Percentiles rank a stretch among this genome's conserved stretches.
Evolutionary conservation across 202 grass and related monocot species (phyloP).

Genomic region (Setaria viridis): DNA sequence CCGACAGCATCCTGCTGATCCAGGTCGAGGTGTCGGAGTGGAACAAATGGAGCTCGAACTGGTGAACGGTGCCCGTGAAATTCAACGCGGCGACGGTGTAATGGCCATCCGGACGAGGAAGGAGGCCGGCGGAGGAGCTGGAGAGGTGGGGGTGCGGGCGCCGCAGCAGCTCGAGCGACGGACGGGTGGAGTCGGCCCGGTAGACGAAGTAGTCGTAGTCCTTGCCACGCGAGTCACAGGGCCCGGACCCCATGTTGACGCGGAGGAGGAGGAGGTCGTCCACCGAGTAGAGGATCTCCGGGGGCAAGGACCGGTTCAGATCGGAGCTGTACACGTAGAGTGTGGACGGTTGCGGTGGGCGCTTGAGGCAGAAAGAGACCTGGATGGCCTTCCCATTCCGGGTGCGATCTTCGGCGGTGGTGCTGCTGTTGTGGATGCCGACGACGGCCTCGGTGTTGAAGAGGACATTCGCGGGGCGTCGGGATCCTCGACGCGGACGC

Average conservation of each 20-base stretch:
- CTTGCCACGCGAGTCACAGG: accelerated
- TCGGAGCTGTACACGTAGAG: background rate
- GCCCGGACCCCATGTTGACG: background rate
- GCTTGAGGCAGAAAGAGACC: background rate
- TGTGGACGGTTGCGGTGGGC: background rate
- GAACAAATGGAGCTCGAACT: background rate
- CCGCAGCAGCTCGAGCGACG: background rate
- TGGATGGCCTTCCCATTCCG: background rate
- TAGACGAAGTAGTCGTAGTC: conserved; percentile 5
- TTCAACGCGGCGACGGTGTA: background rate
- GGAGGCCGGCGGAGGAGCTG: accelerated
- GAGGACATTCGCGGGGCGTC: conserved; percentile 7
- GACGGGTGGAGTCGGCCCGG: background rate
- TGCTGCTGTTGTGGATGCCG: background rate
- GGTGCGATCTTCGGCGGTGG: background rate
- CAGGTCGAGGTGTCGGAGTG: background rate
- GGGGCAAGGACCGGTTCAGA: background rate
- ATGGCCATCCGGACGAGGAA: background rate
- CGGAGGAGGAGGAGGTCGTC: conserved; percentile 11
- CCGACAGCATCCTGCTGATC: background rate
- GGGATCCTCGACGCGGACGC: background rate
- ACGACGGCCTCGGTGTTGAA: background rate
- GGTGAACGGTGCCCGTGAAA: background rate
- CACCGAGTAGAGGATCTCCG: background rate
- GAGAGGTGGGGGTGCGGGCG: background rate